These are phyloP conservation scores for Xylaria grammica DNA, from an alignment of 495 filamentous ascomycete species.

Conservation along the genomic window DNA sequence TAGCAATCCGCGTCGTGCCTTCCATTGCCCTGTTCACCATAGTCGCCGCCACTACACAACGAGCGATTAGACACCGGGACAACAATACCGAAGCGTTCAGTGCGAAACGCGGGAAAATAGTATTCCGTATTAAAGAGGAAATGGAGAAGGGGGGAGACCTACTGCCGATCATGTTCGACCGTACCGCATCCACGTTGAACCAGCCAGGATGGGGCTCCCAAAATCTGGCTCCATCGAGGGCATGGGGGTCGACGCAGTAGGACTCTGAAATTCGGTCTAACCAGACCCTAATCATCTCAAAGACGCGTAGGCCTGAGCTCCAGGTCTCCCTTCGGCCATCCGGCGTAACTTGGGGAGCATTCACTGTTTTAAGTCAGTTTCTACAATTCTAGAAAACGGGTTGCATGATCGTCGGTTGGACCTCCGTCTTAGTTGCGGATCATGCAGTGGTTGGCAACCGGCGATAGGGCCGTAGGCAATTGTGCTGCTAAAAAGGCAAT, in stretches of 20 bases:
- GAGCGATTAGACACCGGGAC: too few relatives aligned
- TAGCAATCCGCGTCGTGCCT: slow-evolving; percentile 17
- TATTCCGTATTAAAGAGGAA: too few relatives aligned
- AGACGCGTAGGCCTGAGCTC: slow-evolving; percentile 26
- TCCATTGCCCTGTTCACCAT: slow-evolving; percentile 7
- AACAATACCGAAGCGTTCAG: too few relatives aligned
- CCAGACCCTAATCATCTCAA: slow-evolving; percentile 22
- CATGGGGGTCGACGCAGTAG: slow-evolving; percentile 7
- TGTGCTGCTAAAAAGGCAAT: too few relatives aligned
- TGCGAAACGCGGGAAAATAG: too few relatives aligned
- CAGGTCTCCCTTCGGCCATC: background rate
- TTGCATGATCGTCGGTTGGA: background rate
- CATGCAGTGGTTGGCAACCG: background rate
- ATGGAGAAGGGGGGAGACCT: background rate
- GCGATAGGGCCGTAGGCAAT: background rate
- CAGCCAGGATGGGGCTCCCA: slow-evolving; percentile 17
- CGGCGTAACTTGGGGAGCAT: slow-evolving; percentile 2
- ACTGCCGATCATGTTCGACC: slow-evolving; percentile 29
- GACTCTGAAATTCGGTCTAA: slow-evolving; percentile 13
- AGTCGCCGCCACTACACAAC: background rate
- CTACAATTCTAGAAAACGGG: background rate
- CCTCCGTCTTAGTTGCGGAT: background rate
- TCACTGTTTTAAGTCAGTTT: slow-evolving; percentile 9
- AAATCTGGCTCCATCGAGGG: background rate
- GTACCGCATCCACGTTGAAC: slow-evolving; percentile 30